phyloP scores from a whole-genome alignment of 2,329 filamentous ascomycete species.

The Aspergillaceae sp. region DNA sequence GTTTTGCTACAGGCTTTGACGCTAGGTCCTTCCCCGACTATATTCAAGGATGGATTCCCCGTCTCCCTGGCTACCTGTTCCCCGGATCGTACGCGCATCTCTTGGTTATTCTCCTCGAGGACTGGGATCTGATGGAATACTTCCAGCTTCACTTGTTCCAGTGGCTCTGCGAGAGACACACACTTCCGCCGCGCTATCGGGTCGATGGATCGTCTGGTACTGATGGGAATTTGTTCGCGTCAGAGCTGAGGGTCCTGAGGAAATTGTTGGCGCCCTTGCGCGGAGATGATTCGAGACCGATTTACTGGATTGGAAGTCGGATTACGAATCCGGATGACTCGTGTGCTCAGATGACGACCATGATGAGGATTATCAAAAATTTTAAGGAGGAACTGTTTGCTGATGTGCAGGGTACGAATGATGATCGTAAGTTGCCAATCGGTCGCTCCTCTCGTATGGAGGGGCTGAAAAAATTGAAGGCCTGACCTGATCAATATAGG shows the following conservation, averaged over 20 bases:
- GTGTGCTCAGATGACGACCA: conserved; percentile 11
- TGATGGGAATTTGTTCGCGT: conserved; percentile 6
- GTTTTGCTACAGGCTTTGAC: conserved; percentile 15
- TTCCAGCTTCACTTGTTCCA: conserved; percentile 56
- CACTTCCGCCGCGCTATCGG: neutral
- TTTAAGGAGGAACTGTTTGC: conserved; percentile 14
- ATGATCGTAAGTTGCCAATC: conserved; percentile 9
- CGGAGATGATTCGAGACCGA: conserved; percentile 4
- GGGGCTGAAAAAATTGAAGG: neutral
- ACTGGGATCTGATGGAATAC: conserved; percentile 53
- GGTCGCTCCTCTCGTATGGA: too few relatives aligned
- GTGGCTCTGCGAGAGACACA: conserved; percentile 35
- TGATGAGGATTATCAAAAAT: conserved; percentile 12
- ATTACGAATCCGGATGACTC: conserved; percentile 3
- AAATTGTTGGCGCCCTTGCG: conserved; percentile 15
- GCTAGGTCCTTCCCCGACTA: conserved; percentile 9
- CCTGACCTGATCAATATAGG: conserved; percentile 7
- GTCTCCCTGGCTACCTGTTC: conserved; percentile 4
- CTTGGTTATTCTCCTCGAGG: conserved; percentile 13
- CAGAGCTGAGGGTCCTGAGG: conserved; percentile 16
- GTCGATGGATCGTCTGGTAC: neutral
- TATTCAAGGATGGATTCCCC: conserved; percentile 5
- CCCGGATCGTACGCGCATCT: conserved; percentile 18
- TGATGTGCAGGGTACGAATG: conserved; percentile 4
- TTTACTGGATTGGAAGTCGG: conserved; percentile 14